Base-by-base conservation (phyloP, 1,139 yeast genomes). In the Wickerhamiella infanticola region DNA sequence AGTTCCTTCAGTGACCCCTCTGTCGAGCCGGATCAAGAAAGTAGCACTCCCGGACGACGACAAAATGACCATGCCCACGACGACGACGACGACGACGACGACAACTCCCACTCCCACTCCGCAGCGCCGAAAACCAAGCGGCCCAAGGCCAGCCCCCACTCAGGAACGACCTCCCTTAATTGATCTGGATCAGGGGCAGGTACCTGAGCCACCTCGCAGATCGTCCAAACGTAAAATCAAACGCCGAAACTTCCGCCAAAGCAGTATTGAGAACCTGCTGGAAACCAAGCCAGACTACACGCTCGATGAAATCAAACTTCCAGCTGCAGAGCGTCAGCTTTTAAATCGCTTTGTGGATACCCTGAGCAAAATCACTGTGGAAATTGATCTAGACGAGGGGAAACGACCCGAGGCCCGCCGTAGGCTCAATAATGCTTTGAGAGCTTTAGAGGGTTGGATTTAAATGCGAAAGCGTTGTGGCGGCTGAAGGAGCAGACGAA, bases 311-410 rank as follows among this genome's bases (percentile, higher is more conserved):
- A 65, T 86, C 50, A 83, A 82, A 43, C 69, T 86, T 50, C 88
- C 93, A 3, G 65, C 73, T 0, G 79, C 79, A 51, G 95, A 86
- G 59, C 81, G 82, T 53, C 81, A 77, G 53, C 68, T 86, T 45
- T 70, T 88, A 44, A 95, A 86, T 59, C 79, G 84, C 62, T 76
- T 88, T 42, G 82, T 88, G 4, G 94, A 85, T 57, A 80, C 94
- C 1, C 67, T 88, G 48, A 80, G 93, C 24, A 70, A 93, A 55
- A 71, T 88, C 50, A 84, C 94, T 3, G 83, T 88, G 48, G 95
- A 86, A 59, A 86, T 88, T 83, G 80, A 84, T 46, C 63, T 83
- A 46, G 95, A 88, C 61, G 83, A 82, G 39, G 76, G 75, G 35
- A 73, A 93, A 56, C 78, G 82, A 51, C 80, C 79, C 27, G 82